phyloP scores from a whole-genome alignment of 805 yeast species.

The Candida piceae region DNA sequence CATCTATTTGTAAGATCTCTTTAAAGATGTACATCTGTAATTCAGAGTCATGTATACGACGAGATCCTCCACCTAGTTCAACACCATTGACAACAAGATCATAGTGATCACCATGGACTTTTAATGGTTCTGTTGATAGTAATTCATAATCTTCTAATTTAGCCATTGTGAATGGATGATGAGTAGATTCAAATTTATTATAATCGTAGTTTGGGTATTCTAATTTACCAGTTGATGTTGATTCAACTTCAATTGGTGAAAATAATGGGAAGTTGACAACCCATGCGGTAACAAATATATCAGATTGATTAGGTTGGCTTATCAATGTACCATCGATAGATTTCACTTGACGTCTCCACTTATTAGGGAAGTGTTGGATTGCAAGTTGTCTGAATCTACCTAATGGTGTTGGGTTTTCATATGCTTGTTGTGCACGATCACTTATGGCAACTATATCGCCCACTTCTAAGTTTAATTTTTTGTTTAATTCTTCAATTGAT shows the following conservation, averaged over 20 bases:
- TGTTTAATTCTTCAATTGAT: conserved; percentile 20
- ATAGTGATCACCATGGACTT: conserved; percentile 84
- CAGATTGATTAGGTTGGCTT: conserved; percentile 13
- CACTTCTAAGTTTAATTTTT: conserved; percentile 37
- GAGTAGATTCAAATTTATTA: conserved; percentile 60
- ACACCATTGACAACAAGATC: conserved; percentile 92
- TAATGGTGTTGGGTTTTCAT: conserved; percentile 93
- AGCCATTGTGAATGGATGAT: conserved; percentile 97
- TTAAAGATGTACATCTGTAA: conserved; percentile 72
- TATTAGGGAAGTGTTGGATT: conserved; percentile 46
- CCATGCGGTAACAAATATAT: conserved; percentile 69
- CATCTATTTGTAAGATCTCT: conserved; percentile 51
- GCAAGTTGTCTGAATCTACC: conserved; percentile 81
- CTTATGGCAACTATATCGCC: conserved; percentile 79
- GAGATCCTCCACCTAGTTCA: conserved; percentile 95
- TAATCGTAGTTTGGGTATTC: conserved; percentile 61
- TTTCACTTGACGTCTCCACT: conserved; percentile 44
- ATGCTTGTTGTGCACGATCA: conserved; percentile 64
- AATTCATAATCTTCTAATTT: conserved; percentile 59
- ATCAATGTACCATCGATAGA: conserved; percentile 14
- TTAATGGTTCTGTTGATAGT: conserved; percentile 50
- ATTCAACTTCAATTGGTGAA: conserved; percentile 55
- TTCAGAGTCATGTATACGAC: conserved; percentile 84
- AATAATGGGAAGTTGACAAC: conserved; percentile 90
- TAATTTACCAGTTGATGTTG: conserved; percentile 2